phyloP scores from a whole-genome alignment of 768 basidiomycete genomes.

The Amanita muscaria region DNA sequence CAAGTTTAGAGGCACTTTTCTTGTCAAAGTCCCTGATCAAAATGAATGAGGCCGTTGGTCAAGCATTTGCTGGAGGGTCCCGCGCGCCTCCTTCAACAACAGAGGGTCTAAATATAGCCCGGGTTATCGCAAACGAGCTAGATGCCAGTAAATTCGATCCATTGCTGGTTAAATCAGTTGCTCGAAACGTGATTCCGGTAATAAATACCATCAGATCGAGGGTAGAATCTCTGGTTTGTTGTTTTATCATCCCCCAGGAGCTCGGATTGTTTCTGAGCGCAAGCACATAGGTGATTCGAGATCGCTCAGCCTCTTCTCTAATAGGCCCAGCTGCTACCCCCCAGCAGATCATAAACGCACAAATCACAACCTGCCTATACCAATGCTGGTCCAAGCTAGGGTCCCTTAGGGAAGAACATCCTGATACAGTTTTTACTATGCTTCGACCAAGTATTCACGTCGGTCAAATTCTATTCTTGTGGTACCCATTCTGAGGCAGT shows the following conservation, averaged over 20 bases:
- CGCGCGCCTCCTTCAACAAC: constrained; percentile 62
- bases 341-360: constrained; percentile 71
- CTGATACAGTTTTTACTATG: constrained; percentile 44
- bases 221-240: constrained; percentile 61
- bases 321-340: constrained; percentile 71
- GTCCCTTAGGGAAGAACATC: constrained; percentile 61
- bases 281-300: constrained; percentile 50
- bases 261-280: not conserved
- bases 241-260: not conserved
- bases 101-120: constrained; percentile 71
- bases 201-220: constrained; percentile 62
- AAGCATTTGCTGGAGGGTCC: constrained; percentile 65
- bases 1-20: constrained; percentile 82
- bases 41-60: constrained; percentile 73
- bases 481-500: not conserved
- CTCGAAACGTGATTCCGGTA: constrained; percentile 59
- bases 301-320: constrained; percentile 69
- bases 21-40: constrained; percentile 75
- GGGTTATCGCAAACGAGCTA: constrained; percentile 81
- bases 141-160: constrained; percentile 93
- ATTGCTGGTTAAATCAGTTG: constrained; percentile 68
- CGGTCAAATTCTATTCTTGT: constrained; percentile 13
- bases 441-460: constrained; percentile 57
- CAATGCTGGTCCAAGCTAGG: constrained; percentile 63
- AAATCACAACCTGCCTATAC: constrained; percentile 72